A percentile compares a stretch with the other conserved stretches of the same genome.
Conservation (phyloP, 1,284 basidiomycete species). For the Ceratobasidium sp. region DNA sequence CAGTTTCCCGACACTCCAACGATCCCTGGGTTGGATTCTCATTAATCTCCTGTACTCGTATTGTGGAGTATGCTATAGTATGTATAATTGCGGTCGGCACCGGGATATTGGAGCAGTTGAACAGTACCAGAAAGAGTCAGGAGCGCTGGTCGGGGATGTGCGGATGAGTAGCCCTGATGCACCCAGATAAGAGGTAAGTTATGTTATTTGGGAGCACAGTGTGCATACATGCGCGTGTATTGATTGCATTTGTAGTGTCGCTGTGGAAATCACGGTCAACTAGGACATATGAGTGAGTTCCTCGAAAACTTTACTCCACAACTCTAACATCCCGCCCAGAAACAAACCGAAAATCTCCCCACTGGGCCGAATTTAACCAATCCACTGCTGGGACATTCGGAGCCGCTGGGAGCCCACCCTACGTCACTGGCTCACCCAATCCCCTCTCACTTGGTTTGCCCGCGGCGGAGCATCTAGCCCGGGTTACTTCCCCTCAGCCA, state of each 20-base stretch:
- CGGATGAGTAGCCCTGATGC: conserved; percentile 84
- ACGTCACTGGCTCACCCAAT: conserved; percentile 55
- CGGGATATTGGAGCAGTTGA: too few relatives aligned
- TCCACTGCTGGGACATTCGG: conserved; percentile 27
- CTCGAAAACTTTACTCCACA: not conserved
- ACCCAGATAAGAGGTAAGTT: conserved; percentile 60
- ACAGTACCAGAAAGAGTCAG: too few relatives aligned
- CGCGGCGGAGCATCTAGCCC: conserved; percentile 3
- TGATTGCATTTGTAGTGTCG: conserved; percentile 62
- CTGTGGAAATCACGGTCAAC: conserved; percentile 92
- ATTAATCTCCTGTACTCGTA: too few relatives aligned
- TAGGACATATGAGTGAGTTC: conserved; percentile 91
- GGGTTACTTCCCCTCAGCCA: conserved; percentile 48
- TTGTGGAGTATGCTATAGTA: too few relatives aligned
- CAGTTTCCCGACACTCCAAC: too few relatives aligned
- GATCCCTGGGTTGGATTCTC: too few relatives aligned
- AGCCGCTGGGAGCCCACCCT: conserved; percentile 29
- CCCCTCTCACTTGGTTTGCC: conserved; percentile 49
- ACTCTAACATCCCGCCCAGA: conserved; percentile 58
- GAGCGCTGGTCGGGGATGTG: too few relatives aligned
- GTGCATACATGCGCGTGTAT: conserved; percentile 23
- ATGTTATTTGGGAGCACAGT: conserved; percentile 36
- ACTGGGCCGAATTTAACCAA: conserved; percentile 87
- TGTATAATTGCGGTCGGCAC: too few relatives aligned
- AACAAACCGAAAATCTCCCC: conserved; percentile 92